phyloP scores from a whole-genome alignment of 2,329 filamentous ascomycete genomes.

The Diaporthe vexans region DNA sequence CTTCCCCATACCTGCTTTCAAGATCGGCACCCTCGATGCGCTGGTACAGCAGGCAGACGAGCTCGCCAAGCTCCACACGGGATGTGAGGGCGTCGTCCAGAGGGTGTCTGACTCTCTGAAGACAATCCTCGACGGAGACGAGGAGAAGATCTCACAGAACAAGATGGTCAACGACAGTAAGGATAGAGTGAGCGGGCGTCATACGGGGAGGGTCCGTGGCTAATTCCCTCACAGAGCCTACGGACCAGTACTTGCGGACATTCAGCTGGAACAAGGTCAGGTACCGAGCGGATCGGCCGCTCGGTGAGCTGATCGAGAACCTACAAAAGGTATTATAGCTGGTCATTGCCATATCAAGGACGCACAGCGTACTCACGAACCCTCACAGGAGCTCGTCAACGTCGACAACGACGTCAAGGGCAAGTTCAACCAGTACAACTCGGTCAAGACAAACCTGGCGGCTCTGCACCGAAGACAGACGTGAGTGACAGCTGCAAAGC shows the following conservation, averaged over 20 bases:
- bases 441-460: slow-evolving; percentile 86
- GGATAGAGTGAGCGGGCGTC: slow-evolving; percentile 47
- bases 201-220: slow-evolving; percentile 1
- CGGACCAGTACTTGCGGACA: slow-evolving; percentile 89
- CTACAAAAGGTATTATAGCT: slow-evolving; percentile 80
- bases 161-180: slow-evolving; percentile 95
- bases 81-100: slow-evolving; percentile 84
- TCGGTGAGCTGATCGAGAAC: slow-evolving; percentile 87
- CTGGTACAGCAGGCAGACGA: slow-evolving; percentile 98
- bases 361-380: slow-evolving; percentile 17
- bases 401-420: slow-evolving; percentile 96
- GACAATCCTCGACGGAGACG: slow-evolving; percentile 85
- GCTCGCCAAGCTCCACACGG: slow-evolving; percentile 85
- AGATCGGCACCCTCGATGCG: slow-evolving; percentile 95
- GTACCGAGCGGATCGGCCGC: slow-evolving; percentile 91
- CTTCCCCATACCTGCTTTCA: slow-evolving; percentile 93
- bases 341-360: not conserved
- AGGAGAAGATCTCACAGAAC: slow-evolving; percentile 85
- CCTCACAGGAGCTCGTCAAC: slow-evolving; percentile 81
- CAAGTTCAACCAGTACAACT: slow-evolving; percentile 95
- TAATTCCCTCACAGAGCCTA: slow-evolving; percentile 77
- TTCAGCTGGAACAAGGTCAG: slow-evolving; percentile 99
- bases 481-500: slow-evolving; percentile 61
- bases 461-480: slow-evolving; percentile 89
- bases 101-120: slow-evolving; percentile 91